A percentile compares a stretch with the other conserved stretches of the same genome.
phyloP scores from a whole-genome alignment of 768 basidiomycete species.

The Boletus subparvulus region DNA sequence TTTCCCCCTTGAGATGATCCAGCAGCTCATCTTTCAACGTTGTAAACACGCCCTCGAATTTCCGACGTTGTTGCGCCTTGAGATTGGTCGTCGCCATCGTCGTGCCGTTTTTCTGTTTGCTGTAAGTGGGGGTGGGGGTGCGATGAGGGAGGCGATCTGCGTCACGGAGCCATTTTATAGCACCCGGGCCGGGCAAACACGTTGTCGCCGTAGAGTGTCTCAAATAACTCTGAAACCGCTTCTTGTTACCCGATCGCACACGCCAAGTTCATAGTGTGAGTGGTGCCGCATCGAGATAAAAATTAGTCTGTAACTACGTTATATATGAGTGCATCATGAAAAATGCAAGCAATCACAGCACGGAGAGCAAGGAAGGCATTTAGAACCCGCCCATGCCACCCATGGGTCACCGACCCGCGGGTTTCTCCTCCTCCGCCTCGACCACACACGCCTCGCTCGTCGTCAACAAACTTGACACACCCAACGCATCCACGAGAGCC shows the following conservation, averaged over 20 bases:
- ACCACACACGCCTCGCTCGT: constrained; percentile 93
- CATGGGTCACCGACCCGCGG: constrained; percentile 55
- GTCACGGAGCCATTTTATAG: not conserved
- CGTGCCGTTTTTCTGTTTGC: not conserved
- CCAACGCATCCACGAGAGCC: constrained; percentile 86
- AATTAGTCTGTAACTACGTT: constrained; percentile 18
- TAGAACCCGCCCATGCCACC: constrained; percentile 57
- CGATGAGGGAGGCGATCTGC: not conserved
- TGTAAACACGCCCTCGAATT: constrained; percentile 73
- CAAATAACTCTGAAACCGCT: not conserved
- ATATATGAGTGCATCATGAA: not conserved
- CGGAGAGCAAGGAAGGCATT: constrained; percentile 4
- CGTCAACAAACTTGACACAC: constrained; percentile 91
- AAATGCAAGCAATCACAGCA: constrained; percentile 2
- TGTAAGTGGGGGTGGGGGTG: no score
- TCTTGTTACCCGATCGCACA: not conserved
- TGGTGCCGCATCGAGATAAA: constrained; percentile 14
- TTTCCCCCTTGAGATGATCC: constrained; percentile 59
- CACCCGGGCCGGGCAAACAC: not conserved
- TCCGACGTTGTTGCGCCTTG: constrained; percentile 50
- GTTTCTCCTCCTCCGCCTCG: constrained; percentile 81
- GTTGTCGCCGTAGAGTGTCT: not conserved
- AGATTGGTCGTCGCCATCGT: constrained; percentile 24
- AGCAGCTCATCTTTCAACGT: constrained; percentile 77
- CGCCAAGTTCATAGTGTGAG: no score